Percentiles rank a stretch among this genome's conserved stretches.
phyloP scores from a whole-genome alignment of 2,329 filamentous ascomycete genomes.

The Pseudocercospora fijiensis region DNA sequence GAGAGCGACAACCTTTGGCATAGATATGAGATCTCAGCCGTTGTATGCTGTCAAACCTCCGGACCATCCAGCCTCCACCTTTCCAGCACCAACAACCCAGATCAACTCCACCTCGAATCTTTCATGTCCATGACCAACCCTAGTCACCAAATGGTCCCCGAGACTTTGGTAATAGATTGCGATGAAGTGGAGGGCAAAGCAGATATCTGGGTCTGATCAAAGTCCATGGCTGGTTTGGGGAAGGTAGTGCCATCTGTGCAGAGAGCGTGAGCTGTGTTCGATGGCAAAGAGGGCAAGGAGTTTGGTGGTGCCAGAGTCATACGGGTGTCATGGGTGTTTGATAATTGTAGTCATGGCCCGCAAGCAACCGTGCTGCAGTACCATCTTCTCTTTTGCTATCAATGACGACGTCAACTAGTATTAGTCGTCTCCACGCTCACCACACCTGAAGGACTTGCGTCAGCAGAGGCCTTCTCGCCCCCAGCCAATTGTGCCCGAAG shows the following conservation, averaged over 20 bases:
- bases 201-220: conserved; percentile 10
- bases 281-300: conserved; percentile 4
- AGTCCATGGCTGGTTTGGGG: not conserved
- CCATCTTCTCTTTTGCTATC: too few species aligned
- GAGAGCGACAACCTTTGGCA: too few species aligned
- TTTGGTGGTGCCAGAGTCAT: conserved; percentile 12
- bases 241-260: not conserved
- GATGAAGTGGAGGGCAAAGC: not conserved
- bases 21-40: too few species aligned
- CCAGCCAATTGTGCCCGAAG: conserved; percentile 25
- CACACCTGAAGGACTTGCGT: not conserved
- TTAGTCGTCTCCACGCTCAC: too few species aligned
- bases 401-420: too few species aligned
- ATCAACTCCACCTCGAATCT: not conserved
- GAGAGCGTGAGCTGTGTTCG: conserved; percentile 9
- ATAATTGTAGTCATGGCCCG: too few species aligned
- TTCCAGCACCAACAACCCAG: not conserved
- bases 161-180: not conserved
- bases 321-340: not conserved
- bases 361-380: too few species aligned
- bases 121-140: not conserved
- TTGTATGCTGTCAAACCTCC: not conserved
- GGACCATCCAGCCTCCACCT: not conserved
- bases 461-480: not conserved
- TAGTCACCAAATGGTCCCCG: not conserved